Conservation (phyloP, 495 filamentous ascomycete species). For the Podospora sp. region DNA sequence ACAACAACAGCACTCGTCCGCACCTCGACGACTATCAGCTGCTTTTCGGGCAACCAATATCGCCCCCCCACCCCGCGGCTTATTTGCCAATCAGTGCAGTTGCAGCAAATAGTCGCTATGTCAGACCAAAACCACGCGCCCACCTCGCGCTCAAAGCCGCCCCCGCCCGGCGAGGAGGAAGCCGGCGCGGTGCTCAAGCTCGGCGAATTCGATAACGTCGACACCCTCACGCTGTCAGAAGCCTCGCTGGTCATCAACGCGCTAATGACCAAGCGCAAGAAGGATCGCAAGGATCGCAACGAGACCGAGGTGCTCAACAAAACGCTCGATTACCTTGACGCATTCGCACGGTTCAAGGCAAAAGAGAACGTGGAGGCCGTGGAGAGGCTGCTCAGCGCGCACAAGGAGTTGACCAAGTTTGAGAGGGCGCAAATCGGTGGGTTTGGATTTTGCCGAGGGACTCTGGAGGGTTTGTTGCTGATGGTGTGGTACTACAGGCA, state of each 20-base stretch:
- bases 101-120: constrained; percentile 22
- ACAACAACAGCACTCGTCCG: background rate
- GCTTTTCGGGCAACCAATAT: background rate
- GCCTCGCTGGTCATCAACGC: constrained; percentile 90
- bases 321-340: constrained; percentile 86
- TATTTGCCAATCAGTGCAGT: background rate
- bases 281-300: constrained; percentile 63
- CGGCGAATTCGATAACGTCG: constrained; percentile 88
- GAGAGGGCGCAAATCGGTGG: constrained; percentile 91
- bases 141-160: constrained; percentile 71
- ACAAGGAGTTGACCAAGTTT: constrained; percentile 82
- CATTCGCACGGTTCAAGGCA: constrained; percentile 92
- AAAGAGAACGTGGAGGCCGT: constrained; percentile 92
- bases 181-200: constrained; percentile 78
- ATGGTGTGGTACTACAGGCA: constrained; percentile 55
- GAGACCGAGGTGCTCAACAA: constrained; percentile 78
- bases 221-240: constrained; percentile 84
- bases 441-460: constrained; percentile 25
- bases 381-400: constrained; percentile 74
- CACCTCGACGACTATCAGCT: background rate
- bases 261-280: constrained; percentile 72
- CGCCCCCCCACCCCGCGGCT: background rate
- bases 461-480: background rate
- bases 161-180: constrained; percentile 83
- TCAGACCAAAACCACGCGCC: constrained; percentile 43